Evolutionary conservation across 305 asterid genomes (phyloP), one percentile per base, ranked within the genome.

Genomic region (Fraxinus dipetala): DNA sequence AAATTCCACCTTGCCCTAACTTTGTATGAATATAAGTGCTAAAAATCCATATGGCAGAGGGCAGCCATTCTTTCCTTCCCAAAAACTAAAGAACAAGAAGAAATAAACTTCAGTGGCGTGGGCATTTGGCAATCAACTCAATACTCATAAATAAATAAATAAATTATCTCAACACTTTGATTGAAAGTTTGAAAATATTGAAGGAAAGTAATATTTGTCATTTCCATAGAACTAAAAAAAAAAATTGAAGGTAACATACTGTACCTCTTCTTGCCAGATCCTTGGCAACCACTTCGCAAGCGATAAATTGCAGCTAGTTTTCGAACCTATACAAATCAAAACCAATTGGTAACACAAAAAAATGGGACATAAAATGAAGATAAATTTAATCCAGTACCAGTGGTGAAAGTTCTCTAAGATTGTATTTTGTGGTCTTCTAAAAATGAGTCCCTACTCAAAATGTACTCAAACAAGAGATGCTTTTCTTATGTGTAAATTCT

Each of bases 221-320:
- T 31, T 70, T 6, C 78, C 61, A 59, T 4, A 32, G 72, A 4
- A 59, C 32, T 18, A 13, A 24, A 40, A 56, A 38, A 81, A 40
- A 70, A 5, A 40, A 4, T 43, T 48, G 59, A 83, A 79, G 14
- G 77, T 43, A 36, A 77, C 36, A 84, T 6, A 22, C 76, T 38
- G 80, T 89, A 95, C 98, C 97, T 94, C 92, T 92, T 94, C 90
- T 90, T 94, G 84, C 99, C 97, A 83, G 97, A 91, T 78, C 97
- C 94, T 88, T 91, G 94, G 69, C 90, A 87, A 54, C 85, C 89
- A 89, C 99, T 91, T 76, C 81, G 87, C 90, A 94, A 85, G 48
- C 94, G 90, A 84, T 95, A 95, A 69, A 94, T 89, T 38, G 97
- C 85, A 76, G 99, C 97, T 87, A 95, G 79, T 88, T 87, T 87